phyloP scores from a whole-genome alignment of 2,329 filamentous ascomycete genomes.

The Monosporascus cannonballus region DNA sequence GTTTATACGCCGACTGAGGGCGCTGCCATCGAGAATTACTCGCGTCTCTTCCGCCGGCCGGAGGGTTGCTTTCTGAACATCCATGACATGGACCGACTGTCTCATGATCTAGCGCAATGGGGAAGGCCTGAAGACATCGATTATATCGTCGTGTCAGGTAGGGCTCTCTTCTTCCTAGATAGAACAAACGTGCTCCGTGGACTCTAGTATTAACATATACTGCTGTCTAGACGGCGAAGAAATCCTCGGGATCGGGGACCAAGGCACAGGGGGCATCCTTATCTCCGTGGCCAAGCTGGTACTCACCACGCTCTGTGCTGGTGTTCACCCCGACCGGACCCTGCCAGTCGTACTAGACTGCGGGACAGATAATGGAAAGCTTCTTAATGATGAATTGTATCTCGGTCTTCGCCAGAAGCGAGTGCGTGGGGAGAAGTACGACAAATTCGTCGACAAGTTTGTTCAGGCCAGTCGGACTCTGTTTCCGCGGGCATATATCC shows the following conservation, averaged over 20 bases:
- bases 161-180: slow-evolving; percentile 13
- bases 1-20: slow-evolving; percentile 90
- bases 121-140: slow-evolving; percentile 70
- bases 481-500: slow-evolving; percentile 76
- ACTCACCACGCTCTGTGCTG: slow-evolving; percentile 79
- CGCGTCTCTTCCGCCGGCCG: slow-evolving; percentile 67
- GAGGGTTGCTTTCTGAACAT: slow-evolving; percentile 81
- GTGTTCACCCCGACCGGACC: slow-evolving; percentile 72
- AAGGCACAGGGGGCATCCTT: slow-evolving; percentile 77
- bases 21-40: slow-evolving; percentile 82
- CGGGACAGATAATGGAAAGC: slow-evolving; percentile 72
- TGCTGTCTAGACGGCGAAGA: slow-evolving; percentile 47
- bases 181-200: neutral
- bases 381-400: slow-evolving; percentile 73
- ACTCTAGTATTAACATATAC: neutral
- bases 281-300: slow-evolving; percentile 81
- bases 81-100: slow-evolving; percentile 57
- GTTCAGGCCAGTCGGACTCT: slow-evolving; percentile 60
- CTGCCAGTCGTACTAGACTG: slow-evolving; percentile 80
- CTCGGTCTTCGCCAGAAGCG: slow-evolving; percentile 65
- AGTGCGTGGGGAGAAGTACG: slow-evolving; percentile 65
- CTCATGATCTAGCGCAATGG: slow-evolving; percentile 62
- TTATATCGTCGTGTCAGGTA: slow-evolving; percentile 80
- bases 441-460: slow-evolving; percentile 71
- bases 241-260: slow-evolving; percentile 85